phyloP scores from a whole-genome alignment of 1,284 basidiomycete genomes.

The Leucoagaricus sp. region DNA sequence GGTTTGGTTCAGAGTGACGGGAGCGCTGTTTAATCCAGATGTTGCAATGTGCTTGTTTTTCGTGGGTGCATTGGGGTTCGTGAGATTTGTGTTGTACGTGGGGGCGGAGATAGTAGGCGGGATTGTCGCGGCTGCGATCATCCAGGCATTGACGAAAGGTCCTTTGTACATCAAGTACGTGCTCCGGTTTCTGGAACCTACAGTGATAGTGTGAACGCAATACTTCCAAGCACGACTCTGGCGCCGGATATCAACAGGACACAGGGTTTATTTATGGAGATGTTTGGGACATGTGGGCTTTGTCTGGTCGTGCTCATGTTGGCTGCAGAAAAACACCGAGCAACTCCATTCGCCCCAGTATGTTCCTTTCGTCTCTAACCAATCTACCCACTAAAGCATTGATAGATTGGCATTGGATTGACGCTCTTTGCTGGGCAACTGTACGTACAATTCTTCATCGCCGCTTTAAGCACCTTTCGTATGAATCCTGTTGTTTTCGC shows the following conservation, averaged over 20 bases:
- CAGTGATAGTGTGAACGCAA: conserved; percentile 5
- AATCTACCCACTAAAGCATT: background rate
- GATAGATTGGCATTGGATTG: conserved; percentile 67
- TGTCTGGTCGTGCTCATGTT: conserved; percentile 67
- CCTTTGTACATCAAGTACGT: conserved; percentile 57
- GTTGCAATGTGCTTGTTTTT: conserved; percentile 65
- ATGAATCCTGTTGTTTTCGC: background rate
- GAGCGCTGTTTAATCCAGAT: conserved; percentile 72
- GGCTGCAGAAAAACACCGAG: conserved; percentile 67
- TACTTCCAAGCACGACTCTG: conserved; percentile 49
- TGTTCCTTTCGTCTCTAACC: conserved; percentile 13
- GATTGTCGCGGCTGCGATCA: conserved; percentile 60
- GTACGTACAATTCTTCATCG: conserved; percentile 39
- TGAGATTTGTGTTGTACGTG: conserved; percentile 63
- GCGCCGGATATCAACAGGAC: conserved; percentile 45
- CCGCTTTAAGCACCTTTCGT: background rate
- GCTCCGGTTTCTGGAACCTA: conserved; percentile 11
- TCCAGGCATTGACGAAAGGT: conserved; percentile 63
- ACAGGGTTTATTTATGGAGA: conserved; percentile 72
- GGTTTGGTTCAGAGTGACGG: conserved; percentile 76
- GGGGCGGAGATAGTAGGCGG: conserved; percentile 66
- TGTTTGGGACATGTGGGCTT: conserved; percentile 67
- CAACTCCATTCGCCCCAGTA: conserved; percentile 74
- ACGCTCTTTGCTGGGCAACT: conserved; percentile 70
- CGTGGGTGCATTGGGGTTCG: conserved; percentile 57